A percentile compares a stretch with the other conserved stretches of the same genome.
Evolutionary conservation across 2,329 filamentous ascomycete genomes (phyloP).

Genomic region (Cladosporium sp.): DNA sequence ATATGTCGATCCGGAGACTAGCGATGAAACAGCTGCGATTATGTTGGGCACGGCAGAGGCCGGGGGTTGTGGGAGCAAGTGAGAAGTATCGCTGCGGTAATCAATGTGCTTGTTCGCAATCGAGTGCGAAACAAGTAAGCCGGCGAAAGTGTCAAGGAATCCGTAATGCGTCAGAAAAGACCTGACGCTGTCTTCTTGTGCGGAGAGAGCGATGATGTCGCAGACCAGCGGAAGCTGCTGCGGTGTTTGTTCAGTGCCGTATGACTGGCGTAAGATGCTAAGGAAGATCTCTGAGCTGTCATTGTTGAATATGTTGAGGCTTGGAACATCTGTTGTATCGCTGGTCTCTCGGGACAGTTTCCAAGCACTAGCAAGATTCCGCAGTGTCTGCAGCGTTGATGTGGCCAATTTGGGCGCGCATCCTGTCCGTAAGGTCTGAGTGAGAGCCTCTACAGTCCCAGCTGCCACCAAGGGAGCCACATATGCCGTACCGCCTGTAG

Average conservation of each 20-base stretch:
- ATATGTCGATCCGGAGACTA: constrained; percentile 73
- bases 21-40: constrained; percentile 68
- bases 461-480: constrained; percentile 66
- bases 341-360: constrained; percentile 4
- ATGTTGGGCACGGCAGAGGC: constrained; percentile 58
- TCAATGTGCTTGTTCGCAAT: constrained; percentile 22
- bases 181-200: constrained; percentile 64
- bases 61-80: constrained; percentile 48
- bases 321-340: constrained; percentile 11
- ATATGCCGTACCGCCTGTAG: constrained; percentile 79
- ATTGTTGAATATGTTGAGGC: constrained; percentile 51
- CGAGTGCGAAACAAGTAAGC: constrained; percentile 61
- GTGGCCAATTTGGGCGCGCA: constrained; percentile 62
- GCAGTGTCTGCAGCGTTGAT: constrained; percentile 67
- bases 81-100: constrained; percentile 19
- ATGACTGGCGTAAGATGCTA: constrained; percentile 57
- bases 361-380: constrained; percentile 62
- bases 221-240: constrained; percentile 58
- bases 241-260: constrained; percentile 38
- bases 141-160: constrained; percentile 71
- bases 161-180: constrained; percentile 64
- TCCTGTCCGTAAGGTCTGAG: constrained; percentile 60
- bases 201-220: constrained; percentile 55
- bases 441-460: constrained; percentile 60
- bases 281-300: constrained; percentile 57